These are phyloP conservation scores for Gamarada debralockiae DNA, from an alignment of 495 filamentous ascomycete species.

Conservation along the genomic window DNA sequence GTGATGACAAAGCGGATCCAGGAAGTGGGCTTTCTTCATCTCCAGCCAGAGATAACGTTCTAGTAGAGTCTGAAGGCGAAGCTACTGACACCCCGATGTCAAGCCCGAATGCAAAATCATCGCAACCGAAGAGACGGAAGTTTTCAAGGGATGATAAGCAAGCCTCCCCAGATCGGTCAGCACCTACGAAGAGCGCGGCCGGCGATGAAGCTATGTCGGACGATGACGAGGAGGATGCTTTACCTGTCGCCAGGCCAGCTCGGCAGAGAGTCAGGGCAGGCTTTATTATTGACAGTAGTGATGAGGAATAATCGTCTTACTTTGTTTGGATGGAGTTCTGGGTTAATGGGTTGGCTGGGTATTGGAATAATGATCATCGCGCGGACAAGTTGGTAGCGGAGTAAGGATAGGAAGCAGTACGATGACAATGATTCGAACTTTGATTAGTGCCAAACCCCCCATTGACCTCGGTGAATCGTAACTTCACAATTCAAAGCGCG, in stretches of 20 bases:
- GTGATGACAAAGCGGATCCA: slow-evolving; percentile 21
- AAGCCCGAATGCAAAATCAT: slow-evolving; percentile 21
- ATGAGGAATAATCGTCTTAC: slow-evolving; percentile 36
- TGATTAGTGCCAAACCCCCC: no score
- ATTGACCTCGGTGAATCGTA: no score
- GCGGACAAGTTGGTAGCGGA: no score
- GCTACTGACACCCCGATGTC: slow-evolving; percentile 25
- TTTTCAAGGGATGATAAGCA: slow-evolving; percentile 27
- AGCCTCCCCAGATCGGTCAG: slow-evolving; percentile 1
- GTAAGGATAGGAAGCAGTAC: no score
- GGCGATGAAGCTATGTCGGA: slow-evolving; percentile 4
- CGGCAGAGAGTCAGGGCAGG: slow-evolving; percentile 42
- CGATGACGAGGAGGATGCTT: slow-evolving; percentile 38
- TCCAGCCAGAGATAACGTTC: slow-evolving; percentile 5
- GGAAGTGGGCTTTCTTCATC: slow-evolving; percentile 13
- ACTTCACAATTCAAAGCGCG: no score
- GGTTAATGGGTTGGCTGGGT: neutral
- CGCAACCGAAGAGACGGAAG: slow-evolving; percentile 22
- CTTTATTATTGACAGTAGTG: slow-evolving; percentile 54
- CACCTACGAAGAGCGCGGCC: neutral
- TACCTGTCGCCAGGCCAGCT: slow-evolving; percentile 24
- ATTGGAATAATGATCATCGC: no score
- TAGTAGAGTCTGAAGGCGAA: slow-evolving; percentile 25
- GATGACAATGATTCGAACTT: no score
- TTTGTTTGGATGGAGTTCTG: no score